Evolutionary conservation across 2,329 filamentous ascomycete species (phyloP).

Genomic region (Claviceps monticola): DNA sequence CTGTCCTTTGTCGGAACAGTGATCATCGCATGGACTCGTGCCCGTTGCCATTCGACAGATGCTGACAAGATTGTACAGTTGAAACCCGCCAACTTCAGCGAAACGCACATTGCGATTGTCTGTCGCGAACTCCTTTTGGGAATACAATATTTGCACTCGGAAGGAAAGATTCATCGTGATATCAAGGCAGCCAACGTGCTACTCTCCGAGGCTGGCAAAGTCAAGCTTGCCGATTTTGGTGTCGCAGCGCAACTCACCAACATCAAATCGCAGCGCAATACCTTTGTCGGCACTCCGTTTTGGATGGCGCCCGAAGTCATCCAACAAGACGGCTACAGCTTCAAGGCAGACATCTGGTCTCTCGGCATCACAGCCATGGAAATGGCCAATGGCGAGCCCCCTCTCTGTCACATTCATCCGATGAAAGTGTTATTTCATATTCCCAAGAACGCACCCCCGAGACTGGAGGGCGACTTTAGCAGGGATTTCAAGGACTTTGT

Average conservation of each 20-base stretch:
- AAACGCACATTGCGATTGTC: slow-evolving; percentile 85
- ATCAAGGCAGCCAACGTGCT: slow-evolving; percentile 95
- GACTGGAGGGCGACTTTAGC: slow-evolving; percentile 74
- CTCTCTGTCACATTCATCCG: slow-evolving; percentile 70
- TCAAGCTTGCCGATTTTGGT: slow-evolving; percentile 94
- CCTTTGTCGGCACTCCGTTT: slow-evolving; percentile 92
- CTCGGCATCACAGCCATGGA: slow-evolving; percentile 86
- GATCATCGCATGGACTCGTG: no score
- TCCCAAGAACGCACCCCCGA: slow-evolving; percentile 73
- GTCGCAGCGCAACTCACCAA: slow-evolving; percentile 94
- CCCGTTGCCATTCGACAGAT: not conserved
- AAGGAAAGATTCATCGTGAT: slow-evolving; percentile 92
- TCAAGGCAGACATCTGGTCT: slow-evolving; percentile 90
- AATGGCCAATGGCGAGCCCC: slow-evolving; percentile 78
- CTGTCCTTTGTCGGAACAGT: not conserved
- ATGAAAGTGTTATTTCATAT: slow-evolving; percentile 93
- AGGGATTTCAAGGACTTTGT: slow-evolving; percentile 92
- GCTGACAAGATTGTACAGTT: slow-evolving; percentile 42
- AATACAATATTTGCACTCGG: slow-evolving; percentile 82
- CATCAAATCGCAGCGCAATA: slow-evolving; percentile 94
- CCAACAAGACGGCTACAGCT: slow-evolving; percentile 69
- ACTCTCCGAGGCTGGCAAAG: slow-evolving; percentile 79
- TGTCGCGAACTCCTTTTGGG: slow-evolving; percentile 83
- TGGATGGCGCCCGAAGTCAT: slow-evolving; percentile 97
- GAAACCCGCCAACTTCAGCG: slow-evolving; percentile 78